A percentile compares a stretch with the other conserved stretches of the same genome.
Evolutionary conservation across 2,329 filamentous ascomycete species (phyloP).

Genomic region (Lachnellula cervina): DNA sequence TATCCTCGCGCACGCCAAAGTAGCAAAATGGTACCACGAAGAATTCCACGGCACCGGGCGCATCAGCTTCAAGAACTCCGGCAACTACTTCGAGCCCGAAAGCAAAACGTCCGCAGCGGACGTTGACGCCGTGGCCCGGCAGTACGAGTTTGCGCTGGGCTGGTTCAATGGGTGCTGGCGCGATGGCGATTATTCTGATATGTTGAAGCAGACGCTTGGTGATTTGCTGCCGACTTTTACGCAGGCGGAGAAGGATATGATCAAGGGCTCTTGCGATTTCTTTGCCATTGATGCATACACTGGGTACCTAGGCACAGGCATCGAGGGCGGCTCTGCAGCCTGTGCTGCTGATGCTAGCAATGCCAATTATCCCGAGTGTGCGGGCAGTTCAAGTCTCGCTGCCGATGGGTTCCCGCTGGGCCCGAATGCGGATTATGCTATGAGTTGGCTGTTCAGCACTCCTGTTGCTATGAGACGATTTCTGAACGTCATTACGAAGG

Average conservation of each 20-base stretch:
- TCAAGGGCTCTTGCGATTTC: slow-evolving; percentile 51
- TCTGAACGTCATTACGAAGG: slow-evolving; percentile 38
- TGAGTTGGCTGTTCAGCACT: slow-evolving; percentile 38
- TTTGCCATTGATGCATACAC: slow-evolving; percentile 56
- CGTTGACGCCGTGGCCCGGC: slow-evolving; percentile 26
- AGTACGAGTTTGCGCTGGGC: slow-evolving; percentile 42
- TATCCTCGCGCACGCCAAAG: slow-evolving; percentile 44
- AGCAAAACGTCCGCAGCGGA: slow-evolving; percentile 30
- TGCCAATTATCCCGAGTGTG: slow-evolving; percentile 22
- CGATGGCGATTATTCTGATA: slow-evolving; percentile 45
- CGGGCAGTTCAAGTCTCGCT: slow-evolving; percentile 29
- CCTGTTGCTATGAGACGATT: slow-evolving; percentile 37
- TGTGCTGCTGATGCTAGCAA: slow-evolving; percentile 31
- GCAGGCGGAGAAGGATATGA: slow-evolving; percentile 42
- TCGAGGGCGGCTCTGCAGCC: slow-evolving; percentile 33
- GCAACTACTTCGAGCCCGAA: slow-evolving; percentile 43
- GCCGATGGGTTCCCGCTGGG: slow-evolving; percentile 41
- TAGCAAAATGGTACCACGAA: slow-evolving; percentile 51
- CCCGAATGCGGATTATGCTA: slow-evolving; percentile 38
- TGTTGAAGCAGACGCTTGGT: slow-evolving; percentile 40
- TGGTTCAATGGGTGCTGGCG: slow-evolving; percentile 45
- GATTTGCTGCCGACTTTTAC: slow-evolving; percentile 43
- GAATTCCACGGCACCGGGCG: slow-evolving; percentile 46
- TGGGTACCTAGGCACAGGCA: slow-evolving; percentile 32
- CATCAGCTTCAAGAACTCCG: slow-evolving; percentile 42